Base-by-base conservation (phyloP, 1,284 basidiomycete genomes). In the Cutaneotrichosporon mucoides region DNA sequence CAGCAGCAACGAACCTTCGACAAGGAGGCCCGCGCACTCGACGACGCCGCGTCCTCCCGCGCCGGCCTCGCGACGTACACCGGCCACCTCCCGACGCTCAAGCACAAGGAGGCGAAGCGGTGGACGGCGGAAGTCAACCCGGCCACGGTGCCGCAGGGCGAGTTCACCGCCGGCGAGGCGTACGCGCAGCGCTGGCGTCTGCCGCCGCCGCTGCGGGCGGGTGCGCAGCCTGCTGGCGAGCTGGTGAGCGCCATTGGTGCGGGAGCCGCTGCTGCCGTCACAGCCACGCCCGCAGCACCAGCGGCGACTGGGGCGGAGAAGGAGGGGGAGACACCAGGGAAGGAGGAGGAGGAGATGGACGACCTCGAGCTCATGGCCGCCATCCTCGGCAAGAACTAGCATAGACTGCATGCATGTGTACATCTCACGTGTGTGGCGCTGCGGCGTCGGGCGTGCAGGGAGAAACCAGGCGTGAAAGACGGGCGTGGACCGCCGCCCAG, bases 101-200 rank as follows among this genome's bases (percentile, higher is more conserved):
- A 67, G 53, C 65, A 62, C 54, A 61, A 47, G 24, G 66, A 72
- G 62, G 64, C 65, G 41, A 60, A 64, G 48, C 50, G 64, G 37
- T 76, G 72, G 76, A 55, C 69, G 35, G 59, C 65, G n/a, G 44
- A 56, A 12, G 55, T 76, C 37, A 54, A 56, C 8, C 47, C 68
- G 9, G 16, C 49, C 10, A 42, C 68, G 0, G 37, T 60, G 47
- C 60, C 61, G n/a, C 38, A 44, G 1, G 65, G 65, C 11, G 60
- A 63, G 44, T 79, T 75, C 58, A 63, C 69, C 2, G 69, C 66
- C 24, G 76, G 73, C 3, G 43, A 62, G 56, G 62, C 35, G 4
- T 79, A 78, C 60, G 66, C 70, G 24, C 50, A 64, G 54, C 66
- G 64, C 38, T 79, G 77, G 77, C 63, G 60, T 16, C 55, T 71